A percentile compares a stretch with the other conserved stretches of the same genome.
Evolutionary conservation across 2,329 filamentous ascomycete species (phyloP).

Genomic region (Lomentospora prolificans): DNA sequence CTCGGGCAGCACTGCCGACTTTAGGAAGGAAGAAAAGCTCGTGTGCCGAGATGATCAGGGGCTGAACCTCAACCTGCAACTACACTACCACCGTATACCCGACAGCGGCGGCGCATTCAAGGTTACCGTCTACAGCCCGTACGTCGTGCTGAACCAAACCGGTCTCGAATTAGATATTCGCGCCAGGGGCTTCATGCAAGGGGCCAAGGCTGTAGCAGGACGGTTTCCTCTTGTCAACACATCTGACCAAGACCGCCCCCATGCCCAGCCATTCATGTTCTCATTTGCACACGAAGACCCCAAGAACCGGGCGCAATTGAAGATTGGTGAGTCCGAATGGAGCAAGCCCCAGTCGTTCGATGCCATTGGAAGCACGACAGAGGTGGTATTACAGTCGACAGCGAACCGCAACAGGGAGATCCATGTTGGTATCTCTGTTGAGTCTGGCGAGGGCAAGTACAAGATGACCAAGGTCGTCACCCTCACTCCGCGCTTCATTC

Average conservation of each 20-base stretch:
- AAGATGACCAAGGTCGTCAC: conserved; percentile 95
- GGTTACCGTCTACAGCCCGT: conserved; percentile 89
- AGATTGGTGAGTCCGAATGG: conserved; percentile 85
- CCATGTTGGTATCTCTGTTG: conserved; percentile 79
- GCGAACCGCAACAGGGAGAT: conserved; percentile 66
- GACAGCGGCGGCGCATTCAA: conserved; percentile 93
- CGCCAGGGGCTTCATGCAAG: conserved; percentile 80
- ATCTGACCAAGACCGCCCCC: conserved; percentile 47
- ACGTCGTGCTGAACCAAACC: conserved; percentile 91
- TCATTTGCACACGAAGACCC: conserved; percentile 83
- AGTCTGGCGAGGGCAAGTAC: conserved; percentile 92
- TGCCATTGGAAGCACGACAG: conserved; percentile 85
- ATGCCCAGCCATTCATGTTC: conserved; percentile 89
- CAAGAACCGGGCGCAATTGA: conserved; percentile 80
- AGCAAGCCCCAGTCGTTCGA: conserved; percentile 98
- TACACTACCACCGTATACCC: conserved; percentile 86
- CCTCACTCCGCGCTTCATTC: conserved; percentile 80
- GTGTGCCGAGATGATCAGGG: conserved; percentile 78
- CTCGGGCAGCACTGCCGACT: conserved; percentile 76
- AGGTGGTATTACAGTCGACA: conserved; percentile 68
- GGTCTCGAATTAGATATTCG: conserved; percentile 80
- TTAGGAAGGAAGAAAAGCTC: conserved; percentile 69
- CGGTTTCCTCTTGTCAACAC: conserved; percentile 52
- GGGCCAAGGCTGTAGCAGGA: conserved; percentile 73
- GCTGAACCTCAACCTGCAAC: conserved; percentile 65